Conservation (phyloP, 2,329 filamentous ascomycete genomes). For the Phialemonium atrogriseum region DNA sequence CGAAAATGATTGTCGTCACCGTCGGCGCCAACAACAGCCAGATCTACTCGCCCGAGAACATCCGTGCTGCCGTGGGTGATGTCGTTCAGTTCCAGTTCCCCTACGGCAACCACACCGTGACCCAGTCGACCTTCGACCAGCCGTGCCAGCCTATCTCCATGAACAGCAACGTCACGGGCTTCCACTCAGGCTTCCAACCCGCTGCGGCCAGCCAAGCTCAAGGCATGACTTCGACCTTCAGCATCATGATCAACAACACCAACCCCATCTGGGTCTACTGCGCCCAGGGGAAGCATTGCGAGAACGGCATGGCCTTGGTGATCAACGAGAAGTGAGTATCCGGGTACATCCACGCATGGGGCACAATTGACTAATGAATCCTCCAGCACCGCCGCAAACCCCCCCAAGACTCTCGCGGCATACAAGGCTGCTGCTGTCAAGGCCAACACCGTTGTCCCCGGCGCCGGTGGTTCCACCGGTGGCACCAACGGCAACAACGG, state of each 20-base stretch:
- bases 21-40: conserved; percentile 43
- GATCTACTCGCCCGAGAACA: conserved; percentile 56
- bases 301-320: conserved; percentile 66
- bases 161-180: conserved; percentile 44
- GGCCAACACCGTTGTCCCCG: conserved; percentile 22
- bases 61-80: conserved; percentile 54
- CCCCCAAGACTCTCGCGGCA: conserved; percentile 39
- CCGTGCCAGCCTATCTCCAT: conserved; percentile 57
- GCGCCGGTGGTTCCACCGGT: conserved; percentile 9
- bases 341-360: neutral
- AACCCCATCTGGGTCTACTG: conserved; percentile 76
- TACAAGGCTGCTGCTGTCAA: conserved; percentile 34
- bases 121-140: conserved; percentile 65
- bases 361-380: conserved; percentile 4
- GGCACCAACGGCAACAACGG: conserved; percentile 9
- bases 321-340: conserved; percentile 62
- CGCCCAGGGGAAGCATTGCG: conserved; percentile 65
- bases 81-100: conserved; percentile 62
- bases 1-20: conserved; percentile 51
- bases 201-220: conserved; percentile 42
- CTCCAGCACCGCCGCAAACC: conserved; percentile 39
- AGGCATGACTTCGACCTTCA: conserved; percentile 58
- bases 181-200: conserved; percentile 62
- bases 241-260: conserved; percentile 58
- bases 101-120: conserved; percentile 68